Base-by-base conservation (phyloP, 2,329 filamentous ascomycete species). In the Reticulascus tulasneorum region DNA sequence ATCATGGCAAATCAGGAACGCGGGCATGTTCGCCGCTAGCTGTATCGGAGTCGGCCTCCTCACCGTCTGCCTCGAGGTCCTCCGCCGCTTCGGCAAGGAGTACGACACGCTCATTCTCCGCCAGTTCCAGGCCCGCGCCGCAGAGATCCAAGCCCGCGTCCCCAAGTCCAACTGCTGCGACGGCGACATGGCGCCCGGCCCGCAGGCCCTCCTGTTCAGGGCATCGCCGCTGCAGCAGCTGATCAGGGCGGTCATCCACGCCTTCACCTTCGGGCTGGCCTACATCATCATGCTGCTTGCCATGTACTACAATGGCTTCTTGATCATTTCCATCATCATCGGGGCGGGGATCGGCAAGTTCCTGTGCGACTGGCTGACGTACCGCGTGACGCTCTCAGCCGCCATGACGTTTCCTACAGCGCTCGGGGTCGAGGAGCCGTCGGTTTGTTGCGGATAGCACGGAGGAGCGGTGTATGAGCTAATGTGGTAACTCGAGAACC, bases 301-400 rank as follows among this genome's bases (percentile, higher is more conserved):
- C 32, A 69, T 69, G 65, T 63, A 61, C 26, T 69, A 64, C 42
- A 69, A 69, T 26, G 64, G 65, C 19, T 68, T 65, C 38, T 55
- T 67, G 36, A 64, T 69, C 38, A 60, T 67, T 37, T 60, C 56
- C 33, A 67, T 67, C 31, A 51, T 68, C 19, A 50, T 75, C 26
- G 71, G 71, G 5, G 67, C 67, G 9, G 65, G 67, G 7, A 45
- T 75, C 28, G 71, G 71, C 40, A 74, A 74, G 54, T 74, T 74
- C 47, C 45, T 73, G n/a, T 73, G 66, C 47, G 70, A 74, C 50
- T 75, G 71, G 71, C 54, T 73, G 51, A 64, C 65, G 17, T 56
- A 60, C 30, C 63, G 58, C 37, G 55, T 73, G n/a, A 25, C 33
- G 6, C 23, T 41, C 10, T 40, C 35, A 10, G 37, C 34, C 15